A percentile compares a stretch with the other conserved stretches of the same genome.
phyloP scores from a whole-genome alignment of 1,284 basidiomycete genomes.

The Trametes pubescens region DNA sequence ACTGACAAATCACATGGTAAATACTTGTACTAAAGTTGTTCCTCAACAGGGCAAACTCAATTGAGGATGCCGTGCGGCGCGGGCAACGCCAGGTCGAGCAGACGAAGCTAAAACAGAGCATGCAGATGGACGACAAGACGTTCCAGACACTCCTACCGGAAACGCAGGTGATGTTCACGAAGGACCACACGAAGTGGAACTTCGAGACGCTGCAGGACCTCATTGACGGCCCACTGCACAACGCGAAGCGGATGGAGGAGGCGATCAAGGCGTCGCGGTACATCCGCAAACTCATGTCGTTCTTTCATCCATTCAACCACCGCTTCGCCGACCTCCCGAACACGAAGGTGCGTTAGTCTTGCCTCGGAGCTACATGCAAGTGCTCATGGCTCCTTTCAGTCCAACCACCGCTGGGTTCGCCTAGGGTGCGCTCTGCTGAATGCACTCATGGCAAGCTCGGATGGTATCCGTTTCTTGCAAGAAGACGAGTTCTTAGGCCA shows the following conservation, averaged over 20 bases:
- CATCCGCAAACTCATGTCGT: slow-evolving; percentile 86
- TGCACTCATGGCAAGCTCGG: slow-evolving; percentile 84
- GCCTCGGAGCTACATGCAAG: neutral
- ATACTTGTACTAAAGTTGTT: neutral
- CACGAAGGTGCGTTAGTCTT: slow-evolving; percentile 60
- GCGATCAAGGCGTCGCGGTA: slow-evolving; percentile 92
- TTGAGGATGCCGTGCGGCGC: slow-evolving; percentile 86
- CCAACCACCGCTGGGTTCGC: slow-evolving; percentile 84
- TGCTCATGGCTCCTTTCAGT: slow-evolving; percentile 50
- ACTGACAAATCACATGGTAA: neutral
- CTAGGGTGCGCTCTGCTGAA: slow-evolving; percentile 85
- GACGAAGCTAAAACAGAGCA: slow-evolving; percentile 85
- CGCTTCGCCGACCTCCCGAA: slow-evolving; percentile 87
- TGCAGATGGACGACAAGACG: slow-evolving; percentile 93
- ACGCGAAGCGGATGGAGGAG: slow-evolving; percentile 95
- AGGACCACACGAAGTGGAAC: slow-evolving; percentile 94
- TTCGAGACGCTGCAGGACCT: slow-evolving; percentile 90
- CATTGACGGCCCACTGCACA: slow-evolving; percentile 91
- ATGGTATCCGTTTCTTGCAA: slow-evolving; percentile 84
- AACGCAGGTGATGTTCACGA: slow-evolving; percentile 88
- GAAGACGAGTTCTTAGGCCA: slow-evolving; percentile 92
- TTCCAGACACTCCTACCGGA: slow-evolving; percentile 88
- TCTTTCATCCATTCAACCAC: slow-evolving; percentile 91
- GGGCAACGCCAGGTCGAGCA: slow-evolving; percentile 94
- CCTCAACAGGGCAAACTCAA: slow-evolving; percentile 77